Evolutionary conservation across 2,329 filamentous ascomycete genomes (phyloP), one percentile per base, ranked within the genome.

Genomic region (Beauveria sp.): DNA sequence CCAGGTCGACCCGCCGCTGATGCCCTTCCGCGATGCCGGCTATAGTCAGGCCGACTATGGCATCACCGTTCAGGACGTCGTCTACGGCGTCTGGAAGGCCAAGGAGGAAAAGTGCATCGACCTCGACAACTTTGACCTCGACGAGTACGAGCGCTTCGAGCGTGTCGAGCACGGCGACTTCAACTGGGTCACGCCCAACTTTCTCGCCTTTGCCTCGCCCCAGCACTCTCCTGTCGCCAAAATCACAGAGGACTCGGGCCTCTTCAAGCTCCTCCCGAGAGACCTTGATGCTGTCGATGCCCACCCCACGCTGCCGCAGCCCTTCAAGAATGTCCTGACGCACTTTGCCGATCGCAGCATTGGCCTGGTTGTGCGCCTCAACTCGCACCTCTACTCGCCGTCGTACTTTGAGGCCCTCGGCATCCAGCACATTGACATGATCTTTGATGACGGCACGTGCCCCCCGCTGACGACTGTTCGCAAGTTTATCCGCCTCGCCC

Each of bases 41-140:
- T 99, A 99, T 81, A 97, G 93, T 75, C 93, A 98, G 76, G 95
- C 95, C 63, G 95, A 99, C 75, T 99, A 96, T 72, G 89, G 91
- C 60, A 85, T 99, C 68, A 96, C 89, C 63, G 91, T 99, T 49
- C 95, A 99, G 77, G 95, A 99, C 73, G 88, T 99, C 47, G 93
- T 99, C 8, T 99, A 99, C 70, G 95, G 95, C 63, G 92, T 99
- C 20, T 99, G 95, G 93, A 96, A 93, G 74, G 95, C 95, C 51
- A 99, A 98, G 79, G 95, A 99, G 72, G 91, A 97, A 75, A 88
- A 89, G 53, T 87, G 96, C 69, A 96, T 93, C 71, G 90, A 90
- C 60, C 80, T 99, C 63, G 92, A 96, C 72, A 91, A 95, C 72
- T 99, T 99, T 72, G 93, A 93, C 70, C 83, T 99, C 22, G 93